Percentiles rank a stretch among this genome's conserved stretches.
These are phyloP conservation scores for Naumovozyma dairenensis DNA, from an alignment of 805 yeast species.

Conservation along the genomic window DNA sequence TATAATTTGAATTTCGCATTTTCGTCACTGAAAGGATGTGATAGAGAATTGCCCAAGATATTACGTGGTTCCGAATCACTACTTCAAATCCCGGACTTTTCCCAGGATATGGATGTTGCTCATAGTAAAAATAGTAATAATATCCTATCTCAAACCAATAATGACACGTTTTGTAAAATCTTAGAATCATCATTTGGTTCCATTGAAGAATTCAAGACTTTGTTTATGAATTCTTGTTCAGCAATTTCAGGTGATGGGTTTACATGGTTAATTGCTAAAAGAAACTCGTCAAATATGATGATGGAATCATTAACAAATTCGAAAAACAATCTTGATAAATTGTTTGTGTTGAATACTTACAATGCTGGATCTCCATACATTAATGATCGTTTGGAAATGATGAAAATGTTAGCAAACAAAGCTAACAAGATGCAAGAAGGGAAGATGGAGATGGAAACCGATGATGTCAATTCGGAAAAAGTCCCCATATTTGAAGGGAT, in stretches of 20 bases:
- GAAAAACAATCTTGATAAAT: constrained; percentile 27
- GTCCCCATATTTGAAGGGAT: constrained; percentile 5
- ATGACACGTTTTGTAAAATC: constrained; percentile 1
- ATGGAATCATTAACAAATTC: constrained; percentile 14
- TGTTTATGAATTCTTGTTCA: constrained; percentile 57
- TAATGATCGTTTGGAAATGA: constrained; percentile 34
- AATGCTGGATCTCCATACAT: constrained; percentile 80
- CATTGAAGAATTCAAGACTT: constrained; percentile 60
- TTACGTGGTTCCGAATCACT: constrained; percentile 16
- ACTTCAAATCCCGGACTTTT: constrained; percentile 36
- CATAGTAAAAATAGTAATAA: constrained; percentile 1
- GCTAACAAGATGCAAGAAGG: constrained; percentile 8
- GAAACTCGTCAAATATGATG: constrained; percentile 8
- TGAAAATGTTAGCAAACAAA: constrained; percentile 10
- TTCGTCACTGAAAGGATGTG: constrained; percentile 25
- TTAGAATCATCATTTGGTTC: constrained; percentile 55
- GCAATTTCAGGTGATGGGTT: constrained; percentile 81
- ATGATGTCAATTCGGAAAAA: background rate
- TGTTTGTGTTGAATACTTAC: constrained; percentile 74
- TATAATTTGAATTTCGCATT: constrained; percentile 32
- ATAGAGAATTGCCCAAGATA: constrained; percentile 9
- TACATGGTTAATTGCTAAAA: constrained; percentile 74
- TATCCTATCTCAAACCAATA: constrained; percentile 2
- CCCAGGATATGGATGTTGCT: constrained; percentile 9
- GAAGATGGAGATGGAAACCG: constrained; percentile 2